Evolutionary conservation across 108 stramenopile genomes (phyloP).

Genomic region (Pseudonitzschia pungens): DNA sequence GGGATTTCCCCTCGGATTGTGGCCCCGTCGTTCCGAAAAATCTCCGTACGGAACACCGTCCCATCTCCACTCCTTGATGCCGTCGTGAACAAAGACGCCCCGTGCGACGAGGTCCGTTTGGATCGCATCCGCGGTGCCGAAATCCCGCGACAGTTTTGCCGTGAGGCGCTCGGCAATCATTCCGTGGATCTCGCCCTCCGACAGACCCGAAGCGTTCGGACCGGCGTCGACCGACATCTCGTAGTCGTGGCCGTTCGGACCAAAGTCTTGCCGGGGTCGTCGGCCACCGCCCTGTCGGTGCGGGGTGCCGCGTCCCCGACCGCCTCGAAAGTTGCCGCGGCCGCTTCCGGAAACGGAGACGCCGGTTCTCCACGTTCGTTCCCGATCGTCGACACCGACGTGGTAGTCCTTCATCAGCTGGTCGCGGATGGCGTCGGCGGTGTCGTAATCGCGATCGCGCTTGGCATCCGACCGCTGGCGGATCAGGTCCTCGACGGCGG

Average conservation of each 20-base stretch:
- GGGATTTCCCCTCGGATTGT: conserved; percentile 21
- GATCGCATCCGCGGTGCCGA: conserved; percentile 54
- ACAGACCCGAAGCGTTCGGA: conserved; percentile 38
- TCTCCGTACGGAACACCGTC: conserved; percentile 58
- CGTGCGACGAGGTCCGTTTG: conserved; percentile 42
- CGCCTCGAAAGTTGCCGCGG: conserved; percentile 4
- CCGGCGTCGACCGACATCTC: conserved; percentile 40
- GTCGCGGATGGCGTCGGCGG: conserved; percentile 77
- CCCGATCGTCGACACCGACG: conserved; percentile 52
- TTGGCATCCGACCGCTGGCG: conserved; percentile 44
- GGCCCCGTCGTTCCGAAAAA: conserved; percentile 9
- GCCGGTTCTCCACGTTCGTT: conserved; percentile 48
- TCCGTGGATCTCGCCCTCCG: conserved; percentile 61
- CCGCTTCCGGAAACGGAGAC: conserved; percentile 38
- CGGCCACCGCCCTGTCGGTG: conserved; percentile 22
- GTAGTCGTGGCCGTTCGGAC: conserved; percentile 82
- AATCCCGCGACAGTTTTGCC: conserved; percentile 59
- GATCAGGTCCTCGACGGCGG: conserved; percentile 48
- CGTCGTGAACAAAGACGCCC: conserved; percentile 65
- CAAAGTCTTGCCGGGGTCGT: conserved; percentile 44
- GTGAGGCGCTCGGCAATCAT: conserved; percentile 60
- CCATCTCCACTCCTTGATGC: conserved; percentile 57
- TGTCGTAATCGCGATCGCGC: conserved; percentile 47
- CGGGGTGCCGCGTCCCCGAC: conserved; percentile 14
- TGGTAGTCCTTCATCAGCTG: conserved; percentile 54